These are phyloP conservation scores for Xylariaceae sp. DNA, from an alignment of 2,329 filamentous ascomycete genomes.

Conservation along the genomic window DNA sequence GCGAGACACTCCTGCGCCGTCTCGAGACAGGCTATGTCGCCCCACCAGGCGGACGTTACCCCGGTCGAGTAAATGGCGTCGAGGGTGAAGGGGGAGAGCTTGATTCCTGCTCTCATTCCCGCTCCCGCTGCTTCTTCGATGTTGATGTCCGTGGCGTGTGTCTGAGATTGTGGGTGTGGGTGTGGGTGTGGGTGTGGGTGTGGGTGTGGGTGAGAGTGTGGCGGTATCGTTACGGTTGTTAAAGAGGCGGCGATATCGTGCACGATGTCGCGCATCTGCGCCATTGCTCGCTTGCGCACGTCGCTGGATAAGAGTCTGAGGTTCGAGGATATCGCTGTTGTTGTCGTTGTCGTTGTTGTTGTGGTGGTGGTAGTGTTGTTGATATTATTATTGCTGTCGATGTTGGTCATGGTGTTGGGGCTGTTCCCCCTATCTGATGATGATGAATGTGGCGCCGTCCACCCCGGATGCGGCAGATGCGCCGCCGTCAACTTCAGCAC, in stretches of 20 bases:
- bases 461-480: background rate
- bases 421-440: background rate
- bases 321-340: too few relatives aligned
- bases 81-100: constrained; percentile 17
- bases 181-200: too few relatives aligned
- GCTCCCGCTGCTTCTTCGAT: too few relatives aligned
- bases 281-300: constrained; percentile 8
- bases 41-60: background rate
- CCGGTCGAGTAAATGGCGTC: constrained; percentile 15
- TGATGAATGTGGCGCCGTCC: constrained; percentile 1
- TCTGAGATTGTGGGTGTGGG: too few relatives aligned
- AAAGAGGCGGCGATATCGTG: constrained; percentile 5
- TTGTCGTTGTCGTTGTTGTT: too few relatives aligned
- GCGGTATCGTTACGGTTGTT: constrained; percentile 4
- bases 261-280: constrained; percentile 11
- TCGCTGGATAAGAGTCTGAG: constrained; percentile 3
- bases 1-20: constrained; percentile 10
- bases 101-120: too few relatives aligned
- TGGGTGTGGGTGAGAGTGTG: constrained; percentile 12
- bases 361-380: too few relatives aligned
- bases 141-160: too few relatives aligned
- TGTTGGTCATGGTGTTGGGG: too few relatives aligned
- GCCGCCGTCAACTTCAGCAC: constrained; percentile 10
- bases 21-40: constrained; percentile 1
- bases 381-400: too few relatives aligned